Percentiles rank a stretch among this genome's conserved stretches.
These are phyloP conservation scores for Neonectria punicea DNA, from an alignment of 2,329 filamentous ascomycete species.

Conservation along the genomic window DNA sequence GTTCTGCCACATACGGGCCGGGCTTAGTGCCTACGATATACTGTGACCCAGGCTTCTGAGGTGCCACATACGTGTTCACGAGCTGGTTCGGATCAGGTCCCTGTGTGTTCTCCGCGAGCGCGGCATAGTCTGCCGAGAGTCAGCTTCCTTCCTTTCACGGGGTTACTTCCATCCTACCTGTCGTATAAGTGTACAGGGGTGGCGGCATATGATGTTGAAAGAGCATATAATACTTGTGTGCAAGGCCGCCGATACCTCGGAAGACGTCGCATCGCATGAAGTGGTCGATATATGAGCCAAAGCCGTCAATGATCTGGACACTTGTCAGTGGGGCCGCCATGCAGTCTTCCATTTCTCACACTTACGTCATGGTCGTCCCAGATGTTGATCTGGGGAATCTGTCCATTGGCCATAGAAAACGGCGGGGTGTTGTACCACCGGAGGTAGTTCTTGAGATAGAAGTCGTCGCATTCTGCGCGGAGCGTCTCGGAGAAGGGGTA, in stretches of 20 bases:
- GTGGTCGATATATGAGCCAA: constrained; percentile 90
- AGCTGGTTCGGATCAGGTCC: constrained; percentile 77
- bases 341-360: constrained; percentile 33
- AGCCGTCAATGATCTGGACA: constrained; percentile 84
- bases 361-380: constrained; percentile 93
- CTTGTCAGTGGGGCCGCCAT: constrained; percentile 51
- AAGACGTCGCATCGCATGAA: constrained; percentile 96
- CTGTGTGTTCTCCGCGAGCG: constrained; percentile 51
- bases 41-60: constrained; percentile 67
- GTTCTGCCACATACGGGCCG: constrained; percentile 89
- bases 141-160: constrained; percentile 13
- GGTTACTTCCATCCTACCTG: constrained; percentile 30
- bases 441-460: constrained; percentile 92
- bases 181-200: constrained; percentile 83
- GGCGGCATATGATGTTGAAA: constrained; percentile 96
- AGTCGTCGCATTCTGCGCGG: constrained; percentile 85
- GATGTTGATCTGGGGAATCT: constrained; percentile 96
- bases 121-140: constrained; percentile 37
- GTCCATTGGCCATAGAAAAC: constrained; percentile 86
- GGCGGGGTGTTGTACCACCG: constrained; percentile 84
- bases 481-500: constrained; percentile 82
- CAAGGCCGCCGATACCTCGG: constrained; percentile 87
- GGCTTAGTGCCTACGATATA: constrained; percentile 83
- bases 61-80: constrained; percentile 76
- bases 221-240: constrained; percentile 97